phyloP scores from a whole-genome alignment of 176 grass and related monocot species.

The Musa itinerans region DNA sequence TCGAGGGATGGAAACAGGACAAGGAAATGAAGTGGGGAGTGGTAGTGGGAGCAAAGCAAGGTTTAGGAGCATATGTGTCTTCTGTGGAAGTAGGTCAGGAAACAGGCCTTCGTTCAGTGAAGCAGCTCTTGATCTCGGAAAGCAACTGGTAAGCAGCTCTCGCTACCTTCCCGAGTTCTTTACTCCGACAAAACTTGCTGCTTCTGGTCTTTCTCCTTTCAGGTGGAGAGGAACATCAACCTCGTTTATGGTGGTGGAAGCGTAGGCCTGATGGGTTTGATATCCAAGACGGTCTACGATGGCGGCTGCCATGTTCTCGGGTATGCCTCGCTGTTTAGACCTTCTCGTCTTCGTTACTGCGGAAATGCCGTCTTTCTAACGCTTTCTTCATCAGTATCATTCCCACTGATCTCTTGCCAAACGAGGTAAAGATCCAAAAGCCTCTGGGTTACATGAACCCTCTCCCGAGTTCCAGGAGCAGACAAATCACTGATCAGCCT shows the following conservation, averaged over 20 bases:
- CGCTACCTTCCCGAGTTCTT: not conserved
- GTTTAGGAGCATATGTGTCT: conserved; percentile 60
- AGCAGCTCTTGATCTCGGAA: conserved; percentile 77
- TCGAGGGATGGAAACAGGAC: conserved; percentile 33
- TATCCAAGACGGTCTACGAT: conserved; percentile 70
- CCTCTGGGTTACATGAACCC: too few species aligned
- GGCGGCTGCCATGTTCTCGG: conserved; percentile 82
- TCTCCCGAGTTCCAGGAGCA: not conserved
- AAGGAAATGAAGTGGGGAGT: conserved; percentile 12
- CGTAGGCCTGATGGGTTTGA: conserved; percentile 75
- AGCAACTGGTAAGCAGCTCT: conserved; percentile 47
- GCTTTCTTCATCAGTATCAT: conserved; percentile 50
- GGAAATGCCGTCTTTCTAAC: not conserved
- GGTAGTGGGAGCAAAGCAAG: conserved; percentile 5
- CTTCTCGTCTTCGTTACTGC: not conserved
- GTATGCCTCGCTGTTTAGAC: conserved; percentile 27
- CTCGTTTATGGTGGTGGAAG: conserved; percentile 95
- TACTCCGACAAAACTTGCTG: not conserved
- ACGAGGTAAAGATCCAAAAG: conserved; percentile 35
- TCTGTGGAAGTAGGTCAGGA: conserved; percentile 71
- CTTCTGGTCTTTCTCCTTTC: conserved; percentile 20
- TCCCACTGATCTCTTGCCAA: conserved; percentile 59
- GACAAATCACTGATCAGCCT: too few species aligned
- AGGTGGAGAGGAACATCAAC: conserved; percentile 62
- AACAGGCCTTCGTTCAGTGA: conserved; percentile 69